Evolutionary conservation across 495 filamentous ascomycete genomes (phyloP), one percentile per base, ranked within the genome.

Genomic region (Podospora sp.): DNA sequence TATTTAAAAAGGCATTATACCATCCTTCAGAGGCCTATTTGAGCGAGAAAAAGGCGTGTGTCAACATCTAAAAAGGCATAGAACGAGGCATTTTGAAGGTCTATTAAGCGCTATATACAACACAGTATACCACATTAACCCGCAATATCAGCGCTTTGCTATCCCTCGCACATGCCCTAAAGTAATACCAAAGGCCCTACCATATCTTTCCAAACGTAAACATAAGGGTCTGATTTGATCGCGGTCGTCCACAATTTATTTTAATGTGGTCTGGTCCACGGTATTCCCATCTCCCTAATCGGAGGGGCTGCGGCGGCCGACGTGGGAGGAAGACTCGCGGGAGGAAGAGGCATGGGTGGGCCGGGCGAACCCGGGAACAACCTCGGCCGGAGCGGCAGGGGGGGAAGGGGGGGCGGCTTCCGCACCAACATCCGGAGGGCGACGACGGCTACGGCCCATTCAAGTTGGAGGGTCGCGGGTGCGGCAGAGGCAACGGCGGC

Each of bases 201-300:
- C n/a, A n/a, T n/a, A n/a, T n/a, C n/a, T n/a, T n/a, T n/a, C n/a
- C n/a, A n/a, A n/a, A n/a, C 55, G 21, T 9, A 7, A 58, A 53
- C 6, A 18, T n/a, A 53, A 18, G 50, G 33, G 33, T 36, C 33
- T 12, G 33, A 6, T 36, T 36, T 36, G 5, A 36, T 36, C 33
- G 33, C 12, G 33, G 33, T 36, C 33, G 33, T 36, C 33, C 33
- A 36, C 33, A 12, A 5, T 12, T 36, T 36, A 36, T 53, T 53
- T 53, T 53, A 53, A 53, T 53, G 50, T 53, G 50, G 50, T 53
- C 50, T 53, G 50, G 50, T 53, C 55, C 55, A 58, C 21, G 55
- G 55, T 4, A 58, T 58, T 27, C 21, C 21, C 55, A 58, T 58
- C 55, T n/a, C n/a, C 55, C 26, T 27, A 27, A 22, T 2, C 55